These are phyloP conservation scores for Fusarium sp. DNA, from an alignment of 2,329 filamentous ascomycete genomes.

Conservation along the genomic window DNA sequence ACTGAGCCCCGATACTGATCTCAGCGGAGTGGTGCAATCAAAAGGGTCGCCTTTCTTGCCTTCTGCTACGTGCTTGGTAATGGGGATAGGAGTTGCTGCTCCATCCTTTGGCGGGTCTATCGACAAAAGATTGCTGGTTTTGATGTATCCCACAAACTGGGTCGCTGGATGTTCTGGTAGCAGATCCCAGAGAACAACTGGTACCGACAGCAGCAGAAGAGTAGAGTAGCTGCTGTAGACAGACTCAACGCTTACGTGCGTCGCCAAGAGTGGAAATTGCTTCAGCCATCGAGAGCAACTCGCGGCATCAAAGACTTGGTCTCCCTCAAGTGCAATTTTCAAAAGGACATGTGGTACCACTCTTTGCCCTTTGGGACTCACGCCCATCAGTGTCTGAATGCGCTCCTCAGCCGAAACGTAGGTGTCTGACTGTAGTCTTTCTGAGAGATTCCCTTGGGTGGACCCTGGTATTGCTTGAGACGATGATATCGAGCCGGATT, in stretches of 20 bases:
- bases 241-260: constrained; percentile 44
- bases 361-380: constrained; percentile 43
- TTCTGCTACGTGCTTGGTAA: constrained; percentile 30
- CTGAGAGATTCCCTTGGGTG: constrained; percentile 38
- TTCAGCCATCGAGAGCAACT: constrained; percentile 49
- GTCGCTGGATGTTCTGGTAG: constrained; percentile 46
- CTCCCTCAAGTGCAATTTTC: constrained; percentile 46
- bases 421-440: constrained; percentile 41
- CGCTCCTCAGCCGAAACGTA: constrained; percentile 44
- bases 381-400: constrained; percentile 40
- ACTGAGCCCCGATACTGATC: constrained; percentile 41
- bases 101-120: constrained; percentile 25
- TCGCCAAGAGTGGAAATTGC: constrained; percentile 48
- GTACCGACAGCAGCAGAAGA: constrained; percentile 44
- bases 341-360: constrained; percentile 45
- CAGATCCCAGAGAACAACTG: constrained; percentile 47
- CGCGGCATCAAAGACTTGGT: constrained; percentile 45
- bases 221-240: constrained; percentile 47
- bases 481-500: constrained; percentile 37
- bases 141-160: constrained; percentile 49
- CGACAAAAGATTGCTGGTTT: constrained; percentile 42
- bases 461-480: constrained; percentile 42
- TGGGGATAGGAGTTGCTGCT: constrained; percentile 43
- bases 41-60: constrained; percentile 28
- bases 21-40: constrained; percentile 41